Evolutionary conservation across 2,329 filamentous ascomycete species (phyloP), one percentile per base, ranked within the genome.

Genomic region (Cladosporium halotolerans): DNA sequence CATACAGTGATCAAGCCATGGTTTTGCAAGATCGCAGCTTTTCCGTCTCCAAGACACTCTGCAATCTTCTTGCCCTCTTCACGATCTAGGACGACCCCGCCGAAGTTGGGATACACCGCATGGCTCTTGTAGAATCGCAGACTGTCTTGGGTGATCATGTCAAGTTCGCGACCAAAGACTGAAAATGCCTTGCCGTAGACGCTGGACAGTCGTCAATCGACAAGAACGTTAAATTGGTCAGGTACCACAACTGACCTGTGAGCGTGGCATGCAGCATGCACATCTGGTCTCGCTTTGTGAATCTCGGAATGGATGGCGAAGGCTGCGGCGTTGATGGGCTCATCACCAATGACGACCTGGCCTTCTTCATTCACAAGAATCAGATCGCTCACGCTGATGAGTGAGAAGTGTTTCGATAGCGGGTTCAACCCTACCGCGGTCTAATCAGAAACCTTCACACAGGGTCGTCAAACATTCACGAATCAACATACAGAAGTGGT

Each of bases 61-160:
- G 73, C 73, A 53, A 79, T 75, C 16, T 69, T 64, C n/a, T 67
- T 60, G 1, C 74, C 75, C 58, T 78, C 76, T 54, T 73, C 71
- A 28, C 66, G 62, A 0, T 66, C 70, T 19, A 78, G 60, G 0
- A 76, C 75, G 3, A 76, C 68, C 3, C 76, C 76, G 2, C 74
- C 74, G 58, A 76, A 78, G 14, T 64, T 67, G 4, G 69, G 61
- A 51, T 77, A 77, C 8, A 69, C 61, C 1, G 68, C 68, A 47
- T 70, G 67, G 45, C 69, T 68, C 42, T 72, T 57, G 56, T 74
- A 69, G 60, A 75, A 75, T 2, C 72, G 62, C 45, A 74, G 58
- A 36, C 68, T 68, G 54, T 77, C 75, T 54, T 78, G 75, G 0
- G 73, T 77, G 32, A 76, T 74, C 55, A 55, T 55, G 42, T 76